phyloP scores from a whole-genome alignment of 805 yeast genomes.

The Saturnispora serradocipensis region DNA sequence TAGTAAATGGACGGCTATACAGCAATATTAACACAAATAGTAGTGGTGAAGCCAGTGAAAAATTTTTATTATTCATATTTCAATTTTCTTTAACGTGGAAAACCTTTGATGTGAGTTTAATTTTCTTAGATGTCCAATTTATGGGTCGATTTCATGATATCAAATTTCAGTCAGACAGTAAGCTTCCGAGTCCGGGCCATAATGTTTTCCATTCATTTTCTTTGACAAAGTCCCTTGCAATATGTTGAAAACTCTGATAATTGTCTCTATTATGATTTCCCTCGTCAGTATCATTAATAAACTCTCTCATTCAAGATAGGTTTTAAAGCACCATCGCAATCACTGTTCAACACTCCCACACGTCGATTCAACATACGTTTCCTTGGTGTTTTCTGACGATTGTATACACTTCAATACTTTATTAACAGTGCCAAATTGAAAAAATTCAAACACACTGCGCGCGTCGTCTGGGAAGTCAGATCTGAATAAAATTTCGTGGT shows the following conservation, averaged over 20 bases:
- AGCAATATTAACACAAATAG: background rate
- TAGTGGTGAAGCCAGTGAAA: background rate
- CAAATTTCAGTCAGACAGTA: too few relatives aligned
- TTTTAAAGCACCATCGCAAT: background rate
- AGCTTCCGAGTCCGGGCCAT: too few relatives aligned
- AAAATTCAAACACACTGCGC: slow-evolving; percentile 1
- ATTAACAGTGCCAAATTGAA: background rate
- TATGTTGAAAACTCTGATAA: background rate
- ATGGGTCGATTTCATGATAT: too few relatives aligned
- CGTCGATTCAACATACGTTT: slow-evolving; percentile 6
- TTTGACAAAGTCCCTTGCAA: too few relatives aligned
- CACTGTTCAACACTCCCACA: background rate
- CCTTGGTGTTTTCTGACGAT: slow-evolving; percentile 3
- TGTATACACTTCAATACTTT: background rate
- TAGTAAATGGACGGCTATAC: slow-evolving; percentile 12
- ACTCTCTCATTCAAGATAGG: background rate
- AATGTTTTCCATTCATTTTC: background rate
- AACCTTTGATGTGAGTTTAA: too few relatives aligned
- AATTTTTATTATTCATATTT: background rate
- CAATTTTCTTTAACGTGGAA: background rate
- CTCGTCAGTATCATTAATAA: background rate
- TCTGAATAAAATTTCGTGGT: background rate
- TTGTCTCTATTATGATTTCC: background rate
- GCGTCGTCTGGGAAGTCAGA: background rate
- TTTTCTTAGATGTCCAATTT: too few relatives aligned